phyloP scores from a whole-genome alignment of 2,329 filamentous ascomycete genomes.

The Arthrobotrys sphaeroides region DNA sequence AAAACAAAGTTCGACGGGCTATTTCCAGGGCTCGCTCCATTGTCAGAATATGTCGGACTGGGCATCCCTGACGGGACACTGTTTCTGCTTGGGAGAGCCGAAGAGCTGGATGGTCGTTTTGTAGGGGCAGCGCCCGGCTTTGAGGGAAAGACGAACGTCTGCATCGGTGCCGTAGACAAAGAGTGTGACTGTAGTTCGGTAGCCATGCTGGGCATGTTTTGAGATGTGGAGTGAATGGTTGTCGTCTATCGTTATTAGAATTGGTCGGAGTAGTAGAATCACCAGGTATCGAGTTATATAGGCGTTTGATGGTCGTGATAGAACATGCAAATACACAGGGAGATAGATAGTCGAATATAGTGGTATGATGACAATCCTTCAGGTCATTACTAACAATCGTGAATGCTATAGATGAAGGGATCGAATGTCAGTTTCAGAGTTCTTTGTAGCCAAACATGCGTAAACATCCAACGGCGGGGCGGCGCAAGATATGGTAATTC shows the following conservation, averaged over 20 bases:
- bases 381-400: slow-evolving; percentile 53
- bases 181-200: slow-evolving; percentile 26
- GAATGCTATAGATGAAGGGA: slow-evolving; percentile 32
- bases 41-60: slow-evolving; percentile 50
- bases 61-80: slow-evolving; percentile 31
- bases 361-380: slow-evolving; percentile 45
- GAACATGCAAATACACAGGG: slow-evolving; percentile 47
- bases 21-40: slow-evolving; percentile 28
- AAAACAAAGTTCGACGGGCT: slow-evolving; percentile 46
- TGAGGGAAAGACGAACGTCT: slow-evolving; percentile 43
- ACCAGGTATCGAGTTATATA: slow-evolving; percentile 48
- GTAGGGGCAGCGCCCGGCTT: slow-evolving; percentile 9
- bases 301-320: slow-evolving; percentile 40
- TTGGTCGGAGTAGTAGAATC: slow-evolving; percentile 36
- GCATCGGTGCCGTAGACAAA: slow-evolving; percentile 29
- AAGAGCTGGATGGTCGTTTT: slow-evolving; percentile 47
- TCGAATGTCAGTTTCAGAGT: background rate
- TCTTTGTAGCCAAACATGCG: background rate
- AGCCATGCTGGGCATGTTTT: slow-evolving; percentile 38
- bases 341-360: slow-evolving; percentile 14
- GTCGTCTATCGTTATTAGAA: slow-evolving; percentile 38
- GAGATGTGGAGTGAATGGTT: background rate
- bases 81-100: slow-evolving; percentile 30
- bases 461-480: background rate
- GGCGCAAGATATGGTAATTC: slow-evolving; percentile 10